Evolutionary conservation across 768 basidiomycete genomes (phyloP).

Genomic region (Mycena kentingensis): DNA sequence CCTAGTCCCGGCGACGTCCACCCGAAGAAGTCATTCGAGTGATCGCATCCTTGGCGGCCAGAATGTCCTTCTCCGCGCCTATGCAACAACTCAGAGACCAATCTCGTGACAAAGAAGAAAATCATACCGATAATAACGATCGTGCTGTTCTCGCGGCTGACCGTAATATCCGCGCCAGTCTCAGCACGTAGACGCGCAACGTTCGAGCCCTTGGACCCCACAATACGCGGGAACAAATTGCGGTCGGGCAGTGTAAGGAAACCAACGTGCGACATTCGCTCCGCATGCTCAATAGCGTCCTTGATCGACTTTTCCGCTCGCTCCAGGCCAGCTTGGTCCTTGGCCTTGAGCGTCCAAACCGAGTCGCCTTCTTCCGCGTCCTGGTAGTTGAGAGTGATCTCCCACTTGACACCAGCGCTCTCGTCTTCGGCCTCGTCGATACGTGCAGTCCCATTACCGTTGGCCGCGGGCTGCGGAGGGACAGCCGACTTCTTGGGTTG

Average conservation of each 20-base stretch:
- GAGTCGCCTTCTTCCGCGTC: conserved; percentile 82
- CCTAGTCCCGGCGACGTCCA: conserved; percentile 35
- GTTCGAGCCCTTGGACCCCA: conserved; percentile 89
- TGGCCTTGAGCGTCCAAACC: conserved; percentile 82
- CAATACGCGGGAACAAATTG: conserved; percentile 87
- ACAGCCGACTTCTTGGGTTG: conserved; percentile 62
- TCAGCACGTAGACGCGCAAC: conserved; percentile 85
- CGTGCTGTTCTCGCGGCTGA: conserved; percentile 83
- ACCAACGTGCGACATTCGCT: conserved; percentile 75
- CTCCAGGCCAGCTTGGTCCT: conserved; percentile 75
- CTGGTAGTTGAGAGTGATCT: conserved; percentile 76
- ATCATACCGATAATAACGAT: conserved; percentile 84
- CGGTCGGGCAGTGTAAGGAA: conserved; percentile 84
- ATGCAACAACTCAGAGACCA: conserved; percentile 10
- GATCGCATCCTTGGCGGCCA: conserved; percentile 78
- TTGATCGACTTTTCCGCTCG: conserved; percentile 67
- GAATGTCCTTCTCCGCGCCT: conserved; percentile 72
- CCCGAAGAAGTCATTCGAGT: conserved; percentile 53
- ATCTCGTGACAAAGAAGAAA: background rate
- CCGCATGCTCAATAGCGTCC: conserved; percentile 72
- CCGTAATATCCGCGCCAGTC: conserved; percentile 90
- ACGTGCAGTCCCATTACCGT: conserved; percentile 66
- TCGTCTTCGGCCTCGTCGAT: conserved; percentile 80
- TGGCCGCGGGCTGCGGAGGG: conserved; percentile 54
- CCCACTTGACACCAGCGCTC: conserved; percentile 57